Conservation (phyloP, 2,329 filamentous ascomycete species). For the Colletotrichum acutatum region DNA sequence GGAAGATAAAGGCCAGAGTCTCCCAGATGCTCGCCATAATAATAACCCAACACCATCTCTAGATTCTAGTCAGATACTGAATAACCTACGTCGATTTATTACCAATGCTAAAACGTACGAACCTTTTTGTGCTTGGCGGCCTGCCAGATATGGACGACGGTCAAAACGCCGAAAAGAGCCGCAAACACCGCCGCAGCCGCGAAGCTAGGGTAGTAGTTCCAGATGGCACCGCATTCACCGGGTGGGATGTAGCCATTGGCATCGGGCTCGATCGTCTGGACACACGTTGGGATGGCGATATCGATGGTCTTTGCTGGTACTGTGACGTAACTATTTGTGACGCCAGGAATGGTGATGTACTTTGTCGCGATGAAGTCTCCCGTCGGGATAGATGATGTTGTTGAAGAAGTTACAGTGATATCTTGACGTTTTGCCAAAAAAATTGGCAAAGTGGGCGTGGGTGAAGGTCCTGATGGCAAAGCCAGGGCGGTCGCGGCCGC, state of each 20-base stretch:
- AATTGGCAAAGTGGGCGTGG: constrained; percentile 1
- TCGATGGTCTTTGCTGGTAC: constrained; percentile 46
- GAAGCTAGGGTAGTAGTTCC: constrained; percentile 48
- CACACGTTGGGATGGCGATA: constrained; percentile 48
- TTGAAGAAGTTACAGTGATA: background rate
- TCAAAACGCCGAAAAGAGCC: constrained; percentile 41
- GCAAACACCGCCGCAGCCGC: constrained; percentile 43
- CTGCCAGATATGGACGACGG: constrained; percentile 37
- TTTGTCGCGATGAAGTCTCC: constrained; percentile 43
- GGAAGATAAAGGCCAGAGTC: constrained; percentile 43
- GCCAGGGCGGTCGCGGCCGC: background rate
- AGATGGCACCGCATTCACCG: constrained; percentile 44
- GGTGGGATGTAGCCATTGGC: constrained; percentile 47
- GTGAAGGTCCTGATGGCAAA: background rate
- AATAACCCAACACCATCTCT: constrained; percentile 49
- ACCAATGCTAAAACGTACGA: background rate
- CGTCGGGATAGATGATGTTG: background rate
- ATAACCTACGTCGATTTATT: no score
- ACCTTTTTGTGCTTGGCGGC: constrained; percentile 41
- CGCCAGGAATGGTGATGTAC: constrained; percentile 41
- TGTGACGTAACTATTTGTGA: constrained; percentile 42
- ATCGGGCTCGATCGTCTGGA: constrained; percentile 47
- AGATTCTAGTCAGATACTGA: background rate
- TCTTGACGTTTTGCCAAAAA: background rate
- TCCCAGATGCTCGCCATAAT: constrained; percentile 49